phyloP scores from a whole-genome alignment of 1,139 yeast genomes.

The Pichia kudriavzevii region DNA sequence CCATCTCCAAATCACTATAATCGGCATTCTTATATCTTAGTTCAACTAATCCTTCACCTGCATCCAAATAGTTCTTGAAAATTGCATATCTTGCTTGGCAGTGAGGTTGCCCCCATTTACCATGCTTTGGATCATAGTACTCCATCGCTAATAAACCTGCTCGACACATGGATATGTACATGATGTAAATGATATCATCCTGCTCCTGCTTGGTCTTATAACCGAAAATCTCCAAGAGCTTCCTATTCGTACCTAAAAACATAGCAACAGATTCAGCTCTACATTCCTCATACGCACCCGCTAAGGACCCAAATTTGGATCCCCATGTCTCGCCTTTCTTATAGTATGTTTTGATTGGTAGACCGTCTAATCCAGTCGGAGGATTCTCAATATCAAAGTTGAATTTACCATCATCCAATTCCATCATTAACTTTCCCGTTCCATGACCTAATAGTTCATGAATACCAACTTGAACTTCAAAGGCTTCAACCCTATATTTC shows the following conservation, averaged over 20 bases:
- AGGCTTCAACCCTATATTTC: slow-evolving; percentile 72
- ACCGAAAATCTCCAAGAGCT: slow-evolving; percentile 67
- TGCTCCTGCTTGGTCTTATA: slow-evolving; percentile 50
- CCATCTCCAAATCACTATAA: slow-evolving; percentile 52
- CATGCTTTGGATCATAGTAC: slow-evolving; percentile 74
- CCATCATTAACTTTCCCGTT: slow-evolving; percentile 67
- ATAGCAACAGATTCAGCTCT: slow-evolving; percentile 88
- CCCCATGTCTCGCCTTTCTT: slow-evolving; percentile 87
- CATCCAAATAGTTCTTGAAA: slow-evolving; percentile 63
- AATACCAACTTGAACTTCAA: slow-evolving; percentile 88
- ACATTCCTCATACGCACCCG: slow-evolving; percentile 88
- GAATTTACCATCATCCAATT: slow-evolving; percentile 53
- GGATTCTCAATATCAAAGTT: slow-evolving; percentile 62
- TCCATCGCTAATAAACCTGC: slow-evolving; percentile 80
- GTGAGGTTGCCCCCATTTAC: slow-evolving; percentile 94
- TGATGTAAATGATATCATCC: slow-evolving; percentile 55
- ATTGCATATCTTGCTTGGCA: slow-evolving; percentile 90
- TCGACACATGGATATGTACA: slow-evolving; percentile 75
- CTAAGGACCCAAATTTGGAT: slow-evolving; percentile 67
- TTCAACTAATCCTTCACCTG: slow-evolving; percentile 53
- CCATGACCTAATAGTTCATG: slow-evolving; percentile 94
- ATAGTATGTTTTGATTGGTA: slow-evolving; percentile 61
- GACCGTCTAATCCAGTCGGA: slow-evolving; percentile 47
- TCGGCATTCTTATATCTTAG: slow-evolving; percentile 42
- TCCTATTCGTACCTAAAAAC: slow-evolving; percentile 62